Conservation (phyloP, 352 stramenopile genomes). For the Peronospora farinosa region DNA sequence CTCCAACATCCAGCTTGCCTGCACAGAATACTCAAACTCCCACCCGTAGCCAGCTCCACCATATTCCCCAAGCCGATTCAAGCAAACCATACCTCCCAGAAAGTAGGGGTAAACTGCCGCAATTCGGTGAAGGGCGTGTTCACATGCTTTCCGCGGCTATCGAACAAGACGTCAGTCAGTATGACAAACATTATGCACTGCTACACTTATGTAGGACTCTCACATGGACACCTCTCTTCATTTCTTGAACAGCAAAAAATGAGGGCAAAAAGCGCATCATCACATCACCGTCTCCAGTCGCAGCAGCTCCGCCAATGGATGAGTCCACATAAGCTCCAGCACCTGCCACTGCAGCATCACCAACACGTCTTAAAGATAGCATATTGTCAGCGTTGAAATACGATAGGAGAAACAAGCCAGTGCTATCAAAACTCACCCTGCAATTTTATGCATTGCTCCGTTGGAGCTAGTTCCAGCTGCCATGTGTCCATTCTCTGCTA, state of each 20-base stretch:
- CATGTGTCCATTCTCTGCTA: conserved; percentile 58
- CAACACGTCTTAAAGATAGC: conserved; percentile 58
- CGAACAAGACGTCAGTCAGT: conserved; percentile 6
- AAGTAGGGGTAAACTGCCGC: conserved; percentile 52
- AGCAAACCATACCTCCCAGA: conserved; percentile 72
- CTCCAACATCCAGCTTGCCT: conserved; percentile 47
- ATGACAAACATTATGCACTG: background rate
- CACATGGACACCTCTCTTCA: conserved; percentile 68
- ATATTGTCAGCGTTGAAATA: conserved; percentile 1
- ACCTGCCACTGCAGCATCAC: conserved; percentile 77
- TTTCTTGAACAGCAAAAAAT: conserved; percentile 77
- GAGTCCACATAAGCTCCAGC: conserved; percentile 86
- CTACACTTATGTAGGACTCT: conserved; percentile 6
- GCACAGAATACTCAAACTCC: conserved; percentile 66
- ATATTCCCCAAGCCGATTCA: conserved; percentile 66
- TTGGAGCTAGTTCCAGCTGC: conserved; percentile 86
- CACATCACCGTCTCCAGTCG: conserved; percentile 86
- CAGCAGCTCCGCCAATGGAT: conserved; percentile 67
- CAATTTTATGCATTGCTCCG: conserved; percentile 85
- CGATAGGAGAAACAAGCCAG: background rate
- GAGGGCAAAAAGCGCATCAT: conserved; percentile 90
- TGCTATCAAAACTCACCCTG: conserved; percentile 36
- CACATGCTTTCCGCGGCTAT: conserved; percentile 57
- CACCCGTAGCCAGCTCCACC: conserved; percentile 70
- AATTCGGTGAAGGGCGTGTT: conserved; percentile 47